Base-by-base conservation (phyloP, 352 stramenopile genomes). In the Phytophthora sp. region DNA sequence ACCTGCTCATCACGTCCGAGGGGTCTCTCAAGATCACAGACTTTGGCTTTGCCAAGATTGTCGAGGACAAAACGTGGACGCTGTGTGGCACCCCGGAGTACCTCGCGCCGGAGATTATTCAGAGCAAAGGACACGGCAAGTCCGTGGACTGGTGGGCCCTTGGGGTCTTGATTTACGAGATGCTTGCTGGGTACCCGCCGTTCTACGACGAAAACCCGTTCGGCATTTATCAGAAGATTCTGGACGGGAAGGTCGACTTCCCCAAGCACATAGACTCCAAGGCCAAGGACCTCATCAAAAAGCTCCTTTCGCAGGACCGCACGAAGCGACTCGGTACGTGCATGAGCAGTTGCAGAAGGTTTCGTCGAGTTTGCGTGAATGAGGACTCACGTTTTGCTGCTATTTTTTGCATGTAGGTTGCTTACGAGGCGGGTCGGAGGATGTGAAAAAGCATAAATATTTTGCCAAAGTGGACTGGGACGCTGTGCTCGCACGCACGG, bases 171-270 rank as follows among this genome's bases (percentile, higher is more conserved):
- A 91, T 97, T 56, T 97, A 94, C 68, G 91, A 97, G 65, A 97
- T 98, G 91, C 74, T 97, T 9, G 92, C 84, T 0, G 92, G 92
- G 2, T 91, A 92, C 48, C 88, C 91, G 27, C 91, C 91, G 3
- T 97, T 97, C 53, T 97, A 96, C 59, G 93, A 97, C 74, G 89
- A 97, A 34, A 97, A 96, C 51, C 87, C 89, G 34, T 96, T 98
- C 57, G 89, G 89, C 15, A 97, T 98, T 60, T 98, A 98, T 69
- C 91, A 98, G 50, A 97, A 97, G 66, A 98, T 98, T 50, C 62
- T 98, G 26, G 89, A 93, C 51, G 91, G 87, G 38, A 93, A 92
- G 50, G 86, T 97, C 13, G 90, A 97, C 35, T 96, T 94, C 59
- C 93, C 93, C 24, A 88, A 87, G 58, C 81, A 97, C 73, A 88